Percentiles rank a stretch among this genome's conserved stretches.
phyloP scores from a whole-genome alignment of 257 asterid species.

The Solanum chiquidenum region DNA sequence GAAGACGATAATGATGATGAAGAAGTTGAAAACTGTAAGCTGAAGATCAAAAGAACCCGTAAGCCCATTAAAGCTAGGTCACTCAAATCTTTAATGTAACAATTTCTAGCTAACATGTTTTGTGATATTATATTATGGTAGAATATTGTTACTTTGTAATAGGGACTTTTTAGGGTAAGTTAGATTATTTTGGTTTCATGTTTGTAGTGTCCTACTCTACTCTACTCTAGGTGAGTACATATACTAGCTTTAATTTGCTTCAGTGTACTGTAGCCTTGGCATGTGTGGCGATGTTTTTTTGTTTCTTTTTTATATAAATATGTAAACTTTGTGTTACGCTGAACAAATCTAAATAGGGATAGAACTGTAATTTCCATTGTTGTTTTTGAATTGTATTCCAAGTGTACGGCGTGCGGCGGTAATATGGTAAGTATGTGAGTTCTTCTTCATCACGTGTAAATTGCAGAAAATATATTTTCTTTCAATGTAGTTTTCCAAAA shows the following conservation, averaged over 20 bases:
- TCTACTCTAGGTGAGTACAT: background rate
- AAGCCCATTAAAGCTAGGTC: constrained; percentile 80
- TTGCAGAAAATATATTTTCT: background rate
- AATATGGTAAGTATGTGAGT: background rate
- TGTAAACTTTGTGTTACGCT: background rate
- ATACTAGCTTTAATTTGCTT: background rate
- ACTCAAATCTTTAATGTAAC: constrained; percentile 60
- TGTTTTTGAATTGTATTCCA: background rate
- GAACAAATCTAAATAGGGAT: background rate
- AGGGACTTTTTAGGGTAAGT: background rate
- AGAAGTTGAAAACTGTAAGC: background rate
- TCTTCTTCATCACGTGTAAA: background rate
- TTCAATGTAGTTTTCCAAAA: background rate
- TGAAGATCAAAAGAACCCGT: constrained; percentile 28
- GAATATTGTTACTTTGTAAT: background rate
- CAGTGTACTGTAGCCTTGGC: background rate
- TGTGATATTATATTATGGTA: background rate
- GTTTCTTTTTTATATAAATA: no score
- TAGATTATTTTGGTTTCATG: background rate
- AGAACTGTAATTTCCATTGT: background rate
- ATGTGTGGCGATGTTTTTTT: background rate
- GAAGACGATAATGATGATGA: constrained; percentile 22
- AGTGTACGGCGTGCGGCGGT: background rate
- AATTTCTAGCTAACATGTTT: background rate
- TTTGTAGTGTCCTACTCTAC: background rate